Base-by-base conservation (phyloP, 768 basidiomycete species). In the Boletus tomentosulus region DNA sequence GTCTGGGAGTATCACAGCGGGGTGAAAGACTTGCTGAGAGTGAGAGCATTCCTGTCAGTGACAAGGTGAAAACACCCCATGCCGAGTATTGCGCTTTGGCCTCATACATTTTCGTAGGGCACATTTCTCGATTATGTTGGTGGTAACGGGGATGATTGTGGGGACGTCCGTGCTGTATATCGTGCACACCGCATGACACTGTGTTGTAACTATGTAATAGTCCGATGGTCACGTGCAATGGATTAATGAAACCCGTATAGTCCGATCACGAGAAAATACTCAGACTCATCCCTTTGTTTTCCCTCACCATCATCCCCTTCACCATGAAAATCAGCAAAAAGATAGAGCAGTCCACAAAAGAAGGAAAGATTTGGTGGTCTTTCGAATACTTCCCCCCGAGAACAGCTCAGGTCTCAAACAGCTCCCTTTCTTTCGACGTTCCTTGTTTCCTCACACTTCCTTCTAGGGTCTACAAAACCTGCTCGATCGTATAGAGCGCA, bases 321-420 rank as follows among this genome's bases (percentile, higher is more conserved):
- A 39, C 42, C 72, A 97, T 97, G 92, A 96, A 89, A 82, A 92
- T 98, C 71, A 92, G 86, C 62, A 84, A 94, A 73, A 98, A 96
- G 77, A 91, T 98, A 43, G 79, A 86, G 58, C 84, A 91, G 70
- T 90, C 90, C 46, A 75, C 83, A 56, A 86, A 87, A 68, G 89
- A 96, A 62, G 86, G 87, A 58, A 85, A 92, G 65, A 75, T 91
- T 55, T 97, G 94, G 89, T 99, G 95, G 95, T 94, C 92, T 35
- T 98, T 99, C 69, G 96, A 99, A 69, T 98, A 94, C 74, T 98
- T 99, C 66, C 96, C 97, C 53, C 95, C 92, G 22, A 78, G 94
- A 58, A 97, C 94, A 33, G 92, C 92, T 47, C 94, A 96, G 84
- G 92, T 92, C 57, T 54, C 71, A 64, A 37, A 52, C 35, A 30